Conservation (phyloP, 2,329 filamentous ascomycete species). For the Fusarium metavorans region DNA sequence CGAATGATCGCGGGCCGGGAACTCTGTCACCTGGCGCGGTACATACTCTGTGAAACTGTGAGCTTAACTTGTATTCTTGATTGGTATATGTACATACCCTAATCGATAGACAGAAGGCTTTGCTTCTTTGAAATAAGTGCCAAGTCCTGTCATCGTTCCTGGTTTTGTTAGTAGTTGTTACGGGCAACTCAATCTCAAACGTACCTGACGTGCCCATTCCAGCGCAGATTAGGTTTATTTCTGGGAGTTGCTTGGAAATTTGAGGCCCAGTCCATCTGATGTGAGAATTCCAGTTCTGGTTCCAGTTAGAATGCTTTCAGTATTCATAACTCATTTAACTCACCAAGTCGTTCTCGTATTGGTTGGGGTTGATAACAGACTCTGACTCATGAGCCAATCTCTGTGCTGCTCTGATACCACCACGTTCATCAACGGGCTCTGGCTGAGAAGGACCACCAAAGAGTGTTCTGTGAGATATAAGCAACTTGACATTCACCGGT, state of each 20-base stretch:
- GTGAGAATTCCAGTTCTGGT: conserved; percentile 66
- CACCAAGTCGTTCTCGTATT: conserved; percentile 65
- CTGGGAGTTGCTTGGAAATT: conserved; percentile 66
- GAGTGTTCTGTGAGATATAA: conserved; percentile 54
- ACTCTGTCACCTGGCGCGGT: conserved; percentile 68
- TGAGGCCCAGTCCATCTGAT: conserved; percentile 70
- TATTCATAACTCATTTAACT: background rate
- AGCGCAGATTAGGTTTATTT: conserved; percentile 67
- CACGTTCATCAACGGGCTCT: conserved; percentile 64
- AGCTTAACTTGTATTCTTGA: background rate
- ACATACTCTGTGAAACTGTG: conserved; percentile 59
- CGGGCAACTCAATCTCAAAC: conserved; percentile 40
- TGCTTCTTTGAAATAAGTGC: conserved; percentile 61
- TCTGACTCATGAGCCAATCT: conserved; percentile 56
- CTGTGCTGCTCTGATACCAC: conserved; percentile 63
- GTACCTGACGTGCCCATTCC: conserved; percentile 68
- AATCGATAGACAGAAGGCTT: conserved; percentile 61
- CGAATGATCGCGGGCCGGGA: conserved; percentile 67
- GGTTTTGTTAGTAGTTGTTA: background rate
- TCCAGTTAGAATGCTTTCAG: background rate
- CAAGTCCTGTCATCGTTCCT: conserved; percentile 62
- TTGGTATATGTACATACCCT: conserved; percentile 33
- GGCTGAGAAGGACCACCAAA: conserved; percentile 71
- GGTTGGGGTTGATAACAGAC: conserved; percentile 63
- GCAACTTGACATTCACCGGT: too few species aligned